Conservation (phyloP, 129 eudicot genomes). For the Saposhnikovia divaricata region DNA sequence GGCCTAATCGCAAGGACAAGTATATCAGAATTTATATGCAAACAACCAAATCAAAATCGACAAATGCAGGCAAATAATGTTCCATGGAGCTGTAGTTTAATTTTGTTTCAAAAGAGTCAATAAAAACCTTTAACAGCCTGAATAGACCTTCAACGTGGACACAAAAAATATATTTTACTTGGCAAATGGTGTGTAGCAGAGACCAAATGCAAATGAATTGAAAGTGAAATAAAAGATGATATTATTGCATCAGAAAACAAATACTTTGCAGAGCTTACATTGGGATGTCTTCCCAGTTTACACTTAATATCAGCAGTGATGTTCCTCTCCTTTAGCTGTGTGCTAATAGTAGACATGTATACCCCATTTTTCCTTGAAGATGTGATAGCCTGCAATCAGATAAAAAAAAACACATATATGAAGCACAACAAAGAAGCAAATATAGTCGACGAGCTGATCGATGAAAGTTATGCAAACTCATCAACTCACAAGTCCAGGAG, state of each 20-base stretch:
- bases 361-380: neutral
- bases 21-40: neutral
- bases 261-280: neutral
- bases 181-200: neutral
- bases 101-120: neutral
- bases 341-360: neutral
- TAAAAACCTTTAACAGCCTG: neutral
- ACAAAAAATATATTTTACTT: neutral
- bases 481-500: constrained; percentile 1
- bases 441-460: neutral
- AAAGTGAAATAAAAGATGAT: neutral
- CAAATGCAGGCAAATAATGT: neutral
- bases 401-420: neutral
- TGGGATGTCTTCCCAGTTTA: neutral
- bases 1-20: neutral
- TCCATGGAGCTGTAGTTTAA: neutral
- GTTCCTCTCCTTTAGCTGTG: neutral
- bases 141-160: neutral
- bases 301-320: neutral
- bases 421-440: neutral
- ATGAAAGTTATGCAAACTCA: neutral
- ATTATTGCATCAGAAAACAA: neutral
- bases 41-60: neutral
- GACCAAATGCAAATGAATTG: too few species aligned
- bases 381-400: neutral